A percentile compares a stretch with the other conserved stretches of the same genome.
phyloP scores from a whole-genome alignment of 176 grass and related monocot species.

The Juncus effusus region DNA sequence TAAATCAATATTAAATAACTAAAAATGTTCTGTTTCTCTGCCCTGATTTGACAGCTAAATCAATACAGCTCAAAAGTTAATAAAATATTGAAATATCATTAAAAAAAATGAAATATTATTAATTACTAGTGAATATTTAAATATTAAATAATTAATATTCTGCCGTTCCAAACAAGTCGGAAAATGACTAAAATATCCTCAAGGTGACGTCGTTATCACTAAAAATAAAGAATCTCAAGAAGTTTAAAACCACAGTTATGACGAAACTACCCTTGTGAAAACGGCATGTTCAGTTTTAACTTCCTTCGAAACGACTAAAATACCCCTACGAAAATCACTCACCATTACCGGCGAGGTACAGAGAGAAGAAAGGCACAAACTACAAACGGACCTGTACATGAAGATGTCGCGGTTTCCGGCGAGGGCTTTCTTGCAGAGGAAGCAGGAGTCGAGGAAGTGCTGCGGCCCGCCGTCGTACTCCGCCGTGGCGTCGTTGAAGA shows the following conservation, averaged over 20 bases:
- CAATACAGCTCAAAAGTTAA: not conserved
- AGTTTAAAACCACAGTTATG: not conserved
- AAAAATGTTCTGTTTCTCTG: not conserved
- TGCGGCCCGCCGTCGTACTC: slow-evolving; percentile 40
- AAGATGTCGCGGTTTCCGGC: slow-evolving; percentile 80
- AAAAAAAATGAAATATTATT: not conserved
- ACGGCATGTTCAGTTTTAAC: not conserved
- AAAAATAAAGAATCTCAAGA: slow-evolving; percentile 7
- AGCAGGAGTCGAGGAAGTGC: slow-evolving; percentile 84
- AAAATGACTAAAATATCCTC: slow-evolving; percentile 4
- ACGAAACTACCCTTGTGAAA: slow-evolving; percentile 8
- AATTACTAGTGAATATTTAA: not conserved
- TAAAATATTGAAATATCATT: not conserved
- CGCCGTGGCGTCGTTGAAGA: slow-evolving; percentile 28
- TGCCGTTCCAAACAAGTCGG: slow-evolving; percentile 9
- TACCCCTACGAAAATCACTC: not conserved
- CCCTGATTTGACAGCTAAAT: slow-evolving; percentile 19
- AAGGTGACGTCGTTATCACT: not conserved
- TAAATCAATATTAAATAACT: not conserved
- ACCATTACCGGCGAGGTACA: not conserved
- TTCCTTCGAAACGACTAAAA: slow-evolving; percentile 3
- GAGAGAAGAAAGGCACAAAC: not conserved
- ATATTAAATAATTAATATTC: not conserved
- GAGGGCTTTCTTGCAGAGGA: slow-evolving; percentile 89
- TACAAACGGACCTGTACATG: slow-evolving; percentile 75